Conservation (phyloP, 176 grass and related monocot species). For the Microstegium vimineum region DNA sequence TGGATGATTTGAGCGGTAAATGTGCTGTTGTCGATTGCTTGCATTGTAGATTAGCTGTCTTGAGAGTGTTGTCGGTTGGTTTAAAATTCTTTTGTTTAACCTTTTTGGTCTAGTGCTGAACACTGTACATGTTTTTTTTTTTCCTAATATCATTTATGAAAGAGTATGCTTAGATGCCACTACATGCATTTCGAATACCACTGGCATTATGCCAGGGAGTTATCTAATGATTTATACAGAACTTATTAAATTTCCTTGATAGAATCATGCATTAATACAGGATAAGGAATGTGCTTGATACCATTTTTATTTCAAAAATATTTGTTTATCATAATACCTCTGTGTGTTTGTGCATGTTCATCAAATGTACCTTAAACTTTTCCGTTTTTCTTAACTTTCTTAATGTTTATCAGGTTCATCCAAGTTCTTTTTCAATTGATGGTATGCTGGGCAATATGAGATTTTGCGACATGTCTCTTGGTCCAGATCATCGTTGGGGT, state of each 20-base stretch:
- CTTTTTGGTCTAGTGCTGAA: neutral
- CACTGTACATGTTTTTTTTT: neutral
- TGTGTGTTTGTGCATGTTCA: neutral
- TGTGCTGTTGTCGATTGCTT: neutral
- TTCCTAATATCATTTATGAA: too few species aligned
- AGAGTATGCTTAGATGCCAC: neutral
- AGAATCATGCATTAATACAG: neutral
- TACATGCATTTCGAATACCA: neutral
- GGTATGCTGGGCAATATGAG: slow-evolving; percentile 88
- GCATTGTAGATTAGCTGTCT: neutral
- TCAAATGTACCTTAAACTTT: neutral
- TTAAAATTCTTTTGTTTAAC: neutral
- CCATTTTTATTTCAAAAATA: neutral
- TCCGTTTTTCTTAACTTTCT: neutral
- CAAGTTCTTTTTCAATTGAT: slow-evolving; percentile 86
- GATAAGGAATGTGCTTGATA: neutral
- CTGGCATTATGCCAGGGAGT: neutral
- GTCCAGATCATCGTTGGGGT: slow-evolving; percentile 87
- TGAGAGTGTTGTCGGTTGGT: neutral
- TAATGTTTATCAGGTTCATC: slow-evolving; percentile 62
- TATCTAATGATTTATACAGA: neutral
- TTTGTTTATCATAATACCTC: neutral
- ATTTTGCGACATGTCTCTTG: slow-evolving; percentile 94
- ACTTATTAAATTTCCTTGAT: neutral
- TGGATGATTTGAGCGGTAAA: neutral